Conservation (phyloP, 2,329 filamentous ascomycete genomes). For the Apiospora sp. region DNA sequence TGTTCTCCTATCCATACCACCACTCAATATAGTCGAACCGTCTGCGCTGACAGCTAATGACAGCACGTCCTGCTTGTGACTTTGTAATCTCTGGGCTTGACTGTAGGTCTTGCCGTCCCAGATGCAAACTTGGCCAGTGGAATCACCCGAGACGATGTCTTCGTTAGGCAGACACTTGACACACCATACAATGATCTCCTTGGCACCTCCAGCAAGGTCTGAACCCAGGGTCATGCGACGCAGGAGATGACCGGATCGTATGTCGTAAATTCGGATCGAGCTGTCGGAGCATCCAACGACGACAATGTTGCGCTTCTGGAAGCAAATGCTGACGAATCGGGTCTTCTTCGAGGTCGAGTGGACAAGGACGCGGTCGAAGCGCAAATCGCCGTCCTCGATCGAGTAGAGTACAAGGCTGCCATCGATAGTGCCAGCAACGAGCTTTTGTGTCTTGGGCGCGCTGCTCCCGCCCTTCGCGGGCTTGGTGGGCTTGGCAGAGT, state of each 20-base stretch:
- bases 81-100: slow-evolving; percentile 83
- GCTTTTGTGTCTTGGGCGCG: slow-evolving; percentile 55
- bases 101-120: slow-evolving; percentile 95
- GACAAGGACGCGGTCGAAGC: slow-evolving; percentile 78
- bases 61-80: slow-evolving; percentile 58
- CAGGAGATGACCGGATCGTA: slow-evolving; percentile 77
- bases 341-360: slow-evolving; percentile 83
- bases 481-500: slow-evolving; percentile 37
- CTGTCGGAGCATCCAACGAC: slow-evolving; percentile 96
- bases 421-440: slow-evolving; percentile 89
- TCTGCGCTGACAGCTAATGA: slow-evolving; percentile 24
- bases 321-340: slow-evolving; percentile 89
- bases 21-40: slow-evolving; percentile 79
- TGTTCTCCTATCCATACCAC: slow-evolving; percentile 89
- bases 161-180: slow-evolving; percentile 88
- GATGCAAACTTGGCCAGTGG: slow-evolving; percentile 89
- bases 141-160: slow-evolving; percentile 94
- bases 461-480: slow-evolving; percentile 35
- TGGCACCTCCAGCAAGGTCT: slow-evolving; percentile 77
- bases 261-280: slow-evolving; percentile 88
- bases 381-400: slow-evolving; percentile 83
- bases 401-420: slow-evolving; percentile 88
- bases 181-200: slow-evolving; percentile 91
- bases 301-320: slow-evolving; percentile 82
- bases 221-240: slow-evolving; percentile 87